Evolutionary conservation across 2,329 filamentous ascomycete genomes (phyloP).

Genomic region (Ophiostoma sp.): DNA sequence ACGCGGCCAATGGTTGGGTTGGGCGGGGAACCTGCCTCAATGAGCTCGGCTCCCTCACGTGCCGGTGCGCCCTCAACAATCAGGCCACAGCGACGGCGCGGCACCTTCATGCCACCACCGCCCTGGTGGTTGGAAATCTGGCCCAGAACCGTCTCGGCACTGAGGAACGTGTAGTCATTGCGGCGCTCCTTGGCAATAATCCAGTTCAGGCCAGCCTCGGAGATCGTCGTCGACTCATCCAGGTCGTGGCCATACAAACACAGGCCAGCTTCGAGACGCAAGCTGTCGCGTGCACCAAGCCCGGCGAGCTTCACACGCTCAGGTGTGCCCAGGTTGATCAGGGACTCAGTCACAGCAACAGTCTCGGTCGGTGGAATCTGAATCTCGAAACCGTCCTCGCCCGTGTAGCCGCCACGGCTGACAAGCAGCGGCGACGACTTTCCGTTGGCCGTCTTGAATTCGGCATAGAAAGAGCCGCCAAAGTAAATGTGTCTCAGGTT

Average conservation of each 20-base stretch:
- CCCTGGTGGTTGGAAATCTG: constrained; percentile 65
- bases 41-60: constrained; percentile 78
- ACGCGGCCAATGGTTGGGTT: constrained; percentile 57
- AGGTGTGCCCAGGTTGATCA: constrained; percentile 59
- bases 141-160: constrained; percentile 67
- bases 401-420: constrained; percentile 89
- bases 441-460: constrained; percentile 44
- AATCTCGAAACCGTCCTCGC: constrained; percentile 97
- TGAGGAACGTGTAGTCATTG: constrained; percentile 66
- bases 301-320: constrained; percentile 71
- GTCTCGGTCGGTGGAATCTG: constrained; percentile 67
- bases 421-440: constrained; percentile 58
- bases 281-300: constrained; percentile 82
- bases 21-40: constrained; percentile 39
- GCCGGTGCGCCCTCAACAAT: constrained; percentile 81
- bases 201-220: constrained; percentile 61
- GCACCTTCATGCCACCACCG: constrained; percentile 65
- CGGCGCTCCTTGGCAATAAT: constrained; percentile 76
- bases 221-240: constrained; percentile 63
- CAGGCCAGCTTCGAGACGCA: constrained; percentile 95
- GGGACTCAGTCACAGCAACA: constrained; percentile 59
- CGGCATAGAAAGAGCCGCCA: constrained; percentile 64
- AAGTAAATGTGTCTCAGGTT: constrained; percentile 71
- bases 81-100: constrained; percentile 71
- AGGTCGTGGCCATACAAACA: constrained; percentile 99